Conservation (phyloP, 2,329 filamentous ascomycete genomes). For the Fusarium drepaniforme region DNA sequence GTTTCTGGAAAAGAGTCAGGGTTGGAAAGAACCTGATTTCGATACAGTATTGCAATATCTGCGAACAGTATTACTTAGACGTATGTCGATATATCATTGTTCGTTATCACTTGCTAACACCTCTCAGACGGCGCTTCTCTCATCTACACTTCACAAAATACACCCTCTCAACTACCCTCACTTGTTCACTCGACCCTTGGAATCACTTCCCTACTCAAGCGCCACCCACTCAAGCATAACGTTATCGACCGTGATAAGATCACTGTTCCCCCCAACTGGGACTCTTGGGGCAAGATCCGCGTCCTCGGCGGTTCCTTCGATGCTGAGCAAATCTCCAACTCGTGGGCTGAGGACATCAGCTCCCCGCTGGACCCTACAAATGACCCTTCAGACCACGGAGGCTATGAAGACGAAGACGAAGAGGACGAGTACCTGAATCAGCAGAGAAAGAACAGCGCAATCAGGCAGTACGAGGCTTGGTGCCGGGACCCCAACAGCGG, state of each 20-base stretch:
- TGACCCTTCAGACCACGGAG: conserved; percentile 41
- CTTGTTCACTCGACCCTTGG: conserved; percentile 88
- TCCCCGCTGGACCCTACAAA: conserved; percentile 53
- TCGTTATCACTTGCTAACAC: conserved; percentile 35
- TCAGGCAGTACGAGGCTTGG: conserved; percentile 81
- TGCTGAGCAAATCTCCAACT: conserved; percentile 85
- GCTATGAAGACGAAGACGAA: conserved; percentile 39
- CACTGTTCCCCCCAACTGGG: conserved; percentile 95
- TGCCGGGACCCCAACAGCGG: conserved; percentile 81
- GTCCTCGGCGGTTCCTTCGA: conserved; percentile 93
- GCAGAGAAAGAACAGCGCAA: conserved; percentile 66
- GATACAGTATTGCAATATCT: conserved; percentile 95
- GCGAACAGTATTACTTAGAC: conserved; percentile 87
- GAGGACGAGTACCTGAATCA: conserved; percentile 33
- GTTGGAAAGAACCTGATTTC: conserved; percentile 97
- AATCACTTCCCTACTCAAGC: conserved; percentile 85
- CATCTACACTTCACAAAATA: conserved; percentile 84
- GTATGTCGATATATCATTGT: conserved; percentile 56
- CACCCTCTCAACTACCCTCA: conserved; percentile 80
- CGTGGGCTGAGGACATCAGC: conserved; percentile 89
- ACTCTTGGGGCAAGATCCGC: conserved; percentile 97
- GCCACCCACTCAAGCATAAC: conserved; percentile 85
- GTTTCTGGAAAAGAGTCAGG: conserved; percentile 85
- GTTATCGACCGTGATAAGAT: conserved; percentile 96
- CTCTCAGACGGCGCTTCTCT: conserved; percentile 81